phyloP scores from a whole-genome alignment of 164 flowering plant species.

The Stephania cephalantha region DNA sequence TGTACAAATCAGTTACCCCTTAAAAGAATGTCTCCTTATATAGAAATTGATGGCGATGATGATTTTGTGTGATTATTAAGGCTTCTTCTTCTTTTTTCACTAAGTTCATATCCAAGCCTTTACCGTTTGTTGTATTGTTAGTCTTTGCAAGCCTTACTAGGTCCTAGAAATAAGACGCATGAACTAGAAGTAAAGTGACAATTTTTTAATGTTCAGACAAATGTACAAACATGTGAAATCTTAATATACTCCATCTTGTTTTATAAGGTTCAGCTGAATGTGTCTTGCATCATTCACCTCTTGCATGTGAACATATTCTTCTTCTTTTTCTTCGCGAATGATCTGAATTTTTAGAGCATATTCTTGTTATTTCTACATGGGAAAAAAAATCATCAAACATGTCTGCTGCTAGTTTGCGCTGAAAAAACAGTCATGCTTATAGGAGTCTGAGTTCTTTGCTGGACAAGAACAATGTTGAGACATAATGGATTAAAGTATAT shows the following conservation, averaged over 20 bases:
- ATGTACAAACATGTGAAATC: background rate
- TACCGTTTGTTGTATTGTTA: constrained; percentile 4
- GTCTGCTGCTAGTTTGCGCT: background rate
- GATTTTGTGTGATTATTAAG: constrained; percentile 40
- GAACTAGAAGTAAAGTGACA: background rate
- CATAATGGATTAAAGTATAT: background rate
- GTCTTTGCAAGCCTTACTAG: background rate
- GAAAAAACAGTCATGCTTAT: background rate
- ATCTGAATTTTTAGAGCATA: background rate
- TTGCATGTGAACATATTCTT: constrained; percentile 8
- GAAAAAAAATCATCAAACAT: background rate
- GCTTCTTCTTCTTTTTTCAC: background rate
- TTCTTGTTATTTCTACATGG: background rate
- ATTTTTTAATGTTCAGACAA: background rate
- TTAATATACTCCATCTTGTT: background rate
- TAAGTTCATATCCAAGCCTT: background rate
- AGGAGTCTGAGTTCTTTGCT: background rate
- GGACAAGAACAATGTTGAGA: background rate
- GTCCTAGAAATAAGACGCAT: background rate
- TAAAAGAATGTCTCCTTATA: constrained; percentile 38
- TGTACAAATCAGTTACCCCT: constrained; percentile 34
- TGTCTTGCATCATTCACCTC: background rate
- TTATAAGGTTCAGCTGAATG: background rate
- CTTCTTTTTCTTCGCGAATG: background rate
- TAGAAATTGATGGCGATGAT: constrained; percentile 45